A percentile compares a stretch with the other conserved stretches of the same genome.
phyloP scores from a whole-genome alignment of 164 flowering plant species.

The Berberis vulgaris region DNA sequence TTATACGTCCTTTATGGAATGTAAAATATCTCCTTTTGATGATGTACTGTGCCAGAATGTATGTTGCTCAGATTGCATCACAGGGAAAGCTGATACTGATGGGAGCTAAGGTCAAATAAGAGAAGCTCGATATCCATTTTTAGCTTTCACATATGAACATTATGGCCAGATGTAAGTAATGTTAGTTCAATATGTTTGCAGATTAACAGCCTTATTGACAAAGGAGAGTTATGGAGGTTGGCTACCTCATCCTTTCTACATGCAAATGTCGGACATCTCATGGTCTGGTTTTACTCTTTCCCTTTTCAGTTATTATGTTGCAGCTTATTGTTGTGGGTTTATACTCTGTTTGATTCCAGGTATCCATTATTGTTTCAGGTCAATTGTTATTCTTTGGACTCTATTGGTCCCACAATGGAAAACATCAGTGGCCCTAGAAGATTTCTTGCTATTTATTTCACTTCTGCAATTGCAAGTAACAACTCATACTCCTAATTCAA shows the following conservation, averaged over 20 bases:
- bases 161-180: background rate
- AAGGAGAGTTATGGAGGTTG: constrained; percentile 88
- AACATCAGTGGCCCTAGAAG: constrained; percentile 57
- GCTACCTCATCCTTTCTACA: constrained; percentile 71
- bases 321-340: background rate
- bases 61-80: constrained; percentile 52
- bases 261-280: constrained; percentile 71
- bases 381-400: constrained; percentile 80
- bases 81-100: constrained; percentile 55
- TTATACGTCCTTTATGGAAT: background rate
- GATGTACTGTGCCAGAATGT: constrained; percentile 37
- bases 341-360: background rate
- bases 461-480: constrained; percentile 84
- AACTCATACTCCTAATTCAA: constrained; percentile 11
- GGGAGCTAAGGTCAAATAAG: constrained; percentile 82
- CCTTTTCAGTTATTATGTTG: constrained; percentile 1
- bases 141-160: background rate
- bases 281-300: constrained; percentile 39
- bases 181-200: constrained; percentile 14
- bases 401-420: constrained; percentile 77
- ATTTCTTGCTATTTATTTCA: constrained; percentile 63
- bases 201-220: constrained; percentile 71
- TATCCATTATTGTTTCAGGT: constrained; percentile 34
- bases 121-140: background rate
- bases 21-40: constrained; percentile 7